These are phyloP conservation scores for Heterobasidion annosum DNA, from an alignment of 1,284 basidiomycete genomes.

Conservation along the genomic window DNA sequence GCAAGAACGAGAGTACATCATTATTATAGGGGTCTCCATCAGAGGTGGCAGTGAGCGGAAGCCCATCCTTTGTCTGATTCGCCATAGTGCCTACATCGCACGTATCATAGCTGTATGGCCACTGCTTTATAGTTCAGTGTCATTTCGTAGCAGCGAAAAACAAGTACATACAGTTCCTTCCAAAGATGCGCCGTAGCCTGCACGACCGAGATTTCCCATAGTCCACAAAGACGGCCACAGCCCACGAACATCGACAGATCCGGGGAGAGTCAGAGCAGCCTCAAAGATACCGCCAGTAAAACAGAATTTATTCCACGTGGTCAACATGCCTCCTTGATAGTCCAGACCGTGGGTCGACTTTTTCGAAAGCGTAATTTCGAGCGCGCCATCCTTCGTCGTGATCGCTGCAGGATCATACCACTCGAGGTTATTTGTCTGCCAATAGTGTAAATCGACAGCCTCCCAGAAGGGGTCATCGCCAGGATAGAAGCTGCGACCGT, in stretches of 20 bases:
- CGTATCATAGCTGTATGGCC: slow-evolving; percentile 70
- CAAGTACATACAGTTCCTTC: slow-evolving; percentile 12
- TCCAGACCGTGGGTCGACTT: slow-evolving; percentile 22
- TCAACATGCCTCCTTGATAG: background rate
- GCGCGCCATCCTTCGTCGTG: slow-evolving; percentile 52
- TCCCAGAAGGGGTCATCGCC: slow-evolving; percentile 26
- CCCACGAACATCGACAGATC: slow-evolving; percentile 19
- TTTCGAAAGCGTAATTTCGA: slow-evolving; percentile 54
- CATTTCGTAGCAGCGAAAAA: background rate
- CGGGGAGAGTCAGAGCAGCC: slow-evolving; percentile 2
- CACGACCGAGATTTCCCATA: slow-evolving; percentile 44
- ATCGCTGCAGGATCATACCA: slow-evolving; percentile 8
- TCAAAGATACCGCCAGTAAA: slow-evolving; percentile 38
- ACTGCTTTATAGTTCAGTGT: slow-evolving; percentile 22
- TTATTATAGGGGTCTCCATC: slow-evolving; percentile 31
- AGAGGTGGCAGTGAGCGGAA: slow-evolving; percentile 22
- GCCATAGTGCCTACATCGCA: slow-evolving; percentile 63
- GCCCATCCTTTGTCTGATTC: slow-evolving; percentile 37
- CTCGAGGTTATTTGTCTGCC: slow-evolving; percentile 29
- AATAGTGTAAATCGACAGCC: slow-evolving; percentile 60
- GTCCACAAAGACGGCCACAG: slow-evolving; percentile 38
- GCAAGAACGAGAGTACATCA: slow-evolving; percentile 17
- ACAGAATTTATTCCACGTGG: slow-evolving; percentile 40
- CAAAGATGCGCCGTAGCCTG: slow-evolving; percentile 15
- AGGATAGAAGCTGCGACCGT: slow-evolving; percentile 46